phyloP scores from a whole-genome alignment of 129 eudicot genomes.

The Arctium lappa region DNA sequence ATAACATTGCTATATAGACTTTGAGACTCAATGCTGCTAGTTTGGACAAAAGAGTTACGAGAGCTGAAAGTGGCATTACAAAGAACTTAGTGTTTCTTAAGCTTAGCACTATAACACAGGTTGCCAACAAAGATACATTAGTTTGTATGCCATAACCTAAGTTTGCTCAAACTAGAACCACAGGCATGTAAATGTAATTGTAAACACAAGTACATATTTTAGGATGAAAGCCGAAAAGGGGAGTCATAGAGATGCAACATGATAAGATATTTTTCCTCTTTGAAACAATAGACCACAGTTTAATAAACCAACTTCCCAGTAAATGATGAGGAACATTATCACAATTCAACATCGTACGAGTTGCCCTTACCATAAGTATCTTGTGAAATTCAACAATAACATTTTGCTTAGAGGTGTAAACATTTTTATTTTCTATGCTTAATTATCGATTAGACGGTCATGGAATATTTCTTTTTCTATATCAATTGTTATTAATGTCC shows the following conservation, averaged over 20 bases:
- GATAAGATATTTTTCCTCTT: neutral
- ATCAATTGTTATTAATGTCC: neutral
- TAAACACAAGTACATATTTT: neutral
- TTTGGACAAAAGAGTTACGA: neutral
- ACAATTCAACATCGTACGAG: neutral
- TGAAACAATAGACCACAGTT: neutral
- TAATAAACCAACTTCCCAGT: neutral
- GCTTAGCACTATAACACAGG: neutral
- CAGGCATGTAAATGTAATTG: neutral
- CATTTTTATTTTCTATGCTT: neutral
- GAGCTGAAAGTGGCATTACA: neutral
- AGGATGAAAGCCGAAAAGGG: neutral
- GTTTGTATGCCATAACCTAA: neutral
- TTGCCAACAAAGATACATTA: neutral
- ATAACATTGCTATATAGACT: neutral
- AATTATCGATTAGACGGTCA: neutral
- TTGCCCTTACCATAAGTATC: neutral
- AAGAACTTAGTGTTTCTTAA: neutral
- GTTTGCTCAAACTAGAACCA: neutral
- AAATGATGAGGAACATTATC: neutral
- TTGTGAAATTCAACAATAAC: neutral
- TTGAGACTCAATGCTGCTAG: too few relatives aligned
- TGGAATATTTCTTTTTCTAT: neutral
- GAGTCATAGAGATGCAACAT: neutral
- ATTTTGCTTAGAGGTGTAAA: neutral